Conservation (phyloP, 768 basidiomycete genomes). For the Tulasnella sp. region DNA sequence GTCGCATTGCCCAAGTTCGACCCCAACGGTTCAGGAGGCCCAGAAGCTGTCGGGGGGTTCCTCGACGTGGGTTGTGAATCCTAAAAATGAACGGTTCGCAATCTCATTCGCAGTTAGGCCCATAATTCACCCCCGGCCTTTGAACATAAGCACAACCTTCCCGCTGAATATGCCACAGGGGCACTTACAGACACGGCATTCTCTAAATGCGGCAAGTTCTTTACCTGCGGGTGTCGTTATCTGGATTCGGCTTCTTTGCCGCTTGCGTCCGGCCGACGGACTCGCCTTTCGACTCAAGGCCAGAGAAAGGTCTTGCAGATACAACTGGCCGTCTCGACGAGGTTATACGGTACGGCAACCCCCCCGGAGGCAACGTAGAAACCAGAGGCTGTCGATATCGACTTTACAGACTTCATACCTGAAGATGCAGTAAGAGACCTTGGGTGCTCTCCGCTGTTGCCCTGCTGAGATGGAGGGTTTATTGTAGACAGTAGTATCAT, state of each 20-base stretch:
- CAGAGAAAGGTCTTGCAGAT: slow-evolving; percentile 18
- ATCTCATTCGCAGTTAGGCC: no score
- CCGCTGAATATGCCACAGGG: slow-evolving; percentile 64
- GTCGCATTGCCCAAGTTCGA: neutral
- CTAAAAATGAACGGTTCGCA: no score
- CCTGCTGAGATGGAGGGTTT: slow-evolving; percentile 24
- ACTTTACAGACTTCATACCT: slow-evolving; percentile 50
- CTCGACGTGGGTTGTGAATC: slow-evolving; percentile 68
- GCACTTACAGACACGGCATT: slow-evolving; percentile 49
- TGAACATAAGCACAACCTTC: slow-evolving; percentile 66
- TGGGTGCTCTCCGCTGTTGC: no score
- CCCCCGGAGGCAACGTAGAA: slow-evolving; percentile 33
- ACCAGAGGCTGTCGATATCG: slow-evolving; percentile 30
- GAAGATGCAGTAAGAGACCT: slow-evolving; percentile 56
- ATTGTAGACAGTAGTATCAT: neutral
- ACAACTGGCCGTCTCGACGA: slow-evolving; percentile 45
- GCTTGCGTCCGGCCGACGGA: slow-evolving; percentile 55
- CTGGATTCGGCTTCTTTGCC: slow-evolving; percentile 59
- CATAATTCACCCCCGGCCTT: no score
- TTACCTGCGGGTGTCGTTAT: slow-evolving; percentile 68
- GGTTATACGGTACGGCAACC: slow-evolving; percentile 65
- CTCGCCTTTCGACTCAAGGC: slow-evolving; percentile 41
- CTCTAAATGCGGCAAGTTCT: slow-evolving; percentile 57
- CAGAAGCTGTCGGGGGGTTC: slow-evolving; percentile 47
- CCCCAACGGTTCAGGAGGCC: slow-evolving; percentile 25